These are phyloP conservation scores for Trypanosoma boissoni DNA, from an alignment of 208 protist species.

Conservation along the genomic window DNA sequence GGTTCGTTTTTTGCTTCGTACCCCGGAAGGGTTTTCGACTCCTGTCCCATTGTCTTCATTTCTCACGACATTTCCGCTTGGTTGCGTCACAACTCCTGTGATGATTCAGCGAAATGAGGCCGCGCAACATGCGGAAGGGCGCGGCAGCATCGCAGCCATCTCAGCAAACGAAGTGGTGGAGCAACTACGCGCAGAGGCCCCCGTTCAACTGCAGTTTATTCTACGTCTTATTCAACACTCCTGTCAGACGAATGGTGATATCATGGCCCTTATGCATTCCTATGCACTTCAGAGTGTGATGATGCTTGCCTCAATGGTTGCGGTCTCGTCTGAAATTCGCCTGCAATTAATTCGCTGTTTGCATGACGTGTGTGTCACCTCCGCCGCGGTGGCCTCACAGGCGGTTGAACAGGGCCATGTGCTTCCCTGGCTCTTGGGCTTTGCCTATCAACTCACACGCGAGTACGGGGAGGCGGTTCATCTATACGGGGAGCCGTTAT, in stretches of 20 bases:
- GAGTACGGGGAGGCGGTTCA: conserved; percentile 53
- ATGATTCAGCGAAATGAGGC: conserved; percentile 77
- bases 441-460: conserved; percentile 49
- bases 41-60: conserved; percentile 64
- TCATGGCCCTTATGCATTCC: conserved; percentile 55
- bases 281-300: conserved; percentile 47
- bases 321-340: conserved; percentile 49
- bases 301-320: conserved; percentile 63
- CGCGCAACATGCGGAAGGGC: conserved; percentile 6
- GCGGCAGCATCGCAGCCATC: conserved; percentile 37
- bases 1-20: conserved; percentile 56
- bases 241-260: conserved; percentile 71
- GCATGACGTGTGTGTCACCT: conserved; percentile 43
- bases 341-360: conserved; percentile 43
- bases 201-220: conserved; percentile 70
- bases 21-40: conserved; percentile 37
- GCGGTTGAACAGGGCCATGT: conserved; percentile 42
- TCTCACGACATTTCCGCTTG: conserved; percentile 61
- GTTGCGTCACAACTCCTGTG: conserved; percentile 58
- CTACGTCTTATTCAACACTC: conserved; percentile 42
- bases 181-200: conserved; percentile 45
- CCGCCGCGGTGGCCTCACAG: conserved; percentile 40
- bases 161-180: conserved; percentile 45
- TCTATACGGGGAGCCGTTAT: conserved; percentile 57
- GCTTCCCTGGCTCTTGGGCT: conserved; percentile 61